Percentiles rank a stretch among this genome's conserved stretches.
phyloP scores from a whole-genome alignment of 306 rosid genomes.

The Coriaria nepalensis region DNA sequence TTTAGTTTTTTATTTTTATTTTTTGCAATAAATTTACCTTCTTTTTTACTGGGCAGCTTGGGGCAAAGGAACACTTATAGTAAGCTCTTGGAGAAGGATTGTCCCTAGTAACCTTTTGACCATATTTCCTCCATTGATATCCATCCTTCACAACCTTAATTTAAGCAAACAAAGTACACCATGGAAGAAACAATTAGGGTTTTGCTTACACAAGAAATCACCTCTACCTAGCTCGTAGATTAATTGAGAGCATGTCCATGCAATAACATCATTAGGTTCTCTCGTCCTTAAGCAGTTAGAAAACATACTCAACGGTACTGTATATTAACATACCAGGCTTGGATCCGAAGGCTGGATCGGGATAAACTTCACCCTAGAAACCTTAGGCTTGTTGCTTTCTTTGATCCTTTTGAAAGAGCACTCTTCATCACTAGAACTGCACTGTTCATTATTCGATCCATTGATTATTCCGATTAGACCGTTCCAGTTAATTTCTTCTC shows the following conservation, averaged over 20 bases:
- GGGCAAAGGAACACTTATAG: slow-evolving; percentile 75
- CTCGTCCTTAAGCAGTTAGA: no score
- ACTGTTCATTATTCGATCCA: slow-evolving; percentile 18
- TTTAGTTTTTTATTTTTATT: no score
- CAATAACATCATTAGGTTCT: no score
- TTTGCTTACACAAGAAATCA: neutral
- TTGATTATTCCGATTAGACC: neutral
- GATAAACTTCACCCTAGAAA: slow-evolving; percentile 36
- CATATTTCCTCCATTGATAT: slow-evolving; percentile 93
- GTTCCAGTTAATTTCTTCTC: slow-evolving; percentile 9
- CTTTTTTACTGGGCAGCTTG: slow-evolving; percentile 78
- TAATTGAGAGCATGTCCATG: no score
- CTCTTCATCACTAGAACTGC: slow-evolving; percentile 38
- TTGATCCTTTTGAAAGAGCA: slow-evolving; percentile 27
- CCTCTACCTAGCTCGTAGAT: no score
- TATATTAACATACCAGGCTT: slow-evolving; percentile 57
- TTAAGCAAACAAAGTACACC: neutral
- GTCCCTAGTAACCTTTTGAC: slow-evolving; percentile 89
- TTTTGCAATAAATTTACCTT: slow-evolving; percentile 34
- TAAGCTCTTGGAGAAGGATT: slow-evolving; percentile 97
- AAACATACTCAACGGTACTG: no score
- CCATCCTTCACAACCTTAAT: slow-evolving; percentile 70
- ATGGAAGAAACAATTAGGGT: slow-evolving; percentile 1
- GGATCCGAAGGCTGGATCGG: slow-evolving; percentile 42
- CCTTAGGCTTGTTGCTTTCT: slow-evolving; percentile 22